Percentiles rank a stretch among this genome's conserved stretches.
These are phyloP conservation scores for Colletotrichum costaricense DNA, from an alignment of 2,329 filamentous ascomycete species.

Conservation along the genomic window DNA sequence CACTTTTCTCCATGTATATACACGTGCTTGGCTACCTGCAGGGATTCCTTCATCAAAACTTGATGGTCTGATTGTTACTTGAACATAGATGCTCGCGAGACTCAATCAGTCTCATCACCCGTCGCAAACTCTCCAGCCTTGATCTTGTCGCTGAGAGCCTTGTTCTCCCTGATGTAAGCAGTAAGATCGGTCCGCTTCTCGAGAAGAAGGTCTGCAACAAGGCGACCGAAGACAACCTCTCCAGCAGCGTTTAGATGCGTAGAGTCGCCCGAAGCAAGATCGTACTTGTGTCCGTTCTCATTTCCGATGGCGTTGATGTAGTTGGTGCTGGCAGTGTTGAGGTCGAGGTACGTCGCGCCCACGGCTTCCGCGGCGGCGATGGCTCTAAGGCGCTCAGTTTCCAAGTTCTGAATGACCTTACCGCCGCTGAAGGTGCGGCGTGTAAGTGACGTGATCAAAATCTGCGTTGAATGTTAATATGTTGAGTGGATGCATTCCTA, in stretches of 20 bases:
- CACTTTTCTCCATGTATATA: not conserved
- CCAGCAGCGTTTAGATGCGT: conserved; percentile 69
- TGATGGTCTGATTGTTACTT: not conserved
- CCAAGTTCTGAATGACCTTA: conserved; percentile 59
- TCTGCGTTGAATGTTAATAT: conserved; percentile 49
- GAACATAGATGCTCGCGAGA: no score
- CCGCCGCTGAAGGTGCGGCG: conserved; percentile 60
- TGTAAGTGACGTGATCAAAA: conserved; percentile 61
- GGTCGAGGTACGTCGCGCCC: conserved; percentile 54
- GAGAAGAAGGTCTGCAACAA: conserved; percentile 65
- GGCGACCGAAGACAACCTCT: conserved; percentile 65
- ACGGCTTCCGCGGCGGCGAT: conserved; percentile 58
- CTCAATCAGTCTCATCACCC: conserved; percentile 34
- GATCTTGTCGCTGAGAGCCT: conserved; percentile 47
- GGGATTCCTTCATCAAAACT: not conserved
- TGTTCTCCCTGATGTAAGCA: conserved; percentile 42
- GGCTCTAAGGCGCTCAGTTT: conserved; percentile 56
- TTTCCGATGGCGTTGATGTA: conserved; percentile 66
- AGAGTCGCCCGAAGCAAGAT: conserved; percentile 56
- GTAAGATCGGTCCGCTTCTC: conserved; percentile 39
- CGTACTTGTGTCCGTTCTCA: conserved; percentile 57
- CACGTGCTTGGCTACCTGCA: not conserved
- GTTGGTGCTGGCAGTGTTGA: conserved; percentile 60
- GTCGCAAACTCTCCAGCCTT: conserved; percentile 44
- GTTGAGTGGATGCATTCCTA: conserved; percentile 26